Evolutionary conservation across 2,329 filamentous ascomycete species (phyloP).

Genomic region (Seiridium unicorne): DNA sequence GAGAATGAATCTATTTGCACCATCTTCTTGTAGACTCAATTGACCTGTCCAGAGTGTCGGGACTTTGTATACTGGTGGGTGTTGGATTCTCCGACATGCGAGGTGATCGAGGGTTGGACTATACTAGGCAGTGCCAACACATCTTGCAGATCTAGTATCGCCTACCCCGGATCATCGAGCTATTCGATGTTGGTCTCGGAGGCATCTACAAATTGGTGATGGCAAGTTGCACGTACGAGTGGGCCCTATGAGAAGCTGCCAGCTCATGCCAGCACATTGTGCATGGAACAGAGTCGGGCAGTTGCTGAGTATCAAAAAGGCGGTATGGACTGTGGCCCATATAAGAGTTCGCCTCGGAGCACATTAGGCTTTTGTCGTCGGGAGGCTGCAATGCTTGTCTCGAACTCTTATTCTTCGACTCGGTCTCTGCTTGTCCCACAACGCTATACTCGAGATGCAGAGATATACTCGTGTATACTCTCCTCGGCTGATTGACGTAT

Average conservation of each 20-base stretch:
- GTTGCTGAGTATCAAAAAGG: slow-evolving; percentile 28
- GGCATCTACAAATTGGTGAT: slow-evolving; percentile 2
- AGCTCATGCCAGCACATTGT: slow-evolving; percentile 35
- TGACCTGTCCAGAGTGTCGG: no score
- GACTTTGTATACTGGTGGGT: background rate
- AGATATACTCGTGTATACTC: background rate
- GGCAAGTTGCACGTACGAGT: slow-evolving; percentile 10
- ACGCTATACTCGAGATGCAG: background rate
- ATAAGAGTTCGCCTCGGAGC: slow-evolving; percentile 7
- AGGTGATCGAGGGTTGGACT: background rate
- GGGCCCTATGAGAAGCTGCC: slow-evolving; percentile 30
- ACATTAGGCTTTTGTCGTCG: background rate
- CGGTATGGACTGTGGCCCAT: slow-evolving; percentile 28
- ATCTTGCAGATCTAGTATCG: background rate
- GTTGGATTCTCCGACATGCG: background rate
- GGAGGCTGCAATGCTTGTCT: background rate
- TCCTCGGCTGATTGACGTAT: background rate
- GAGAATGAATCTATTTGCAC: no score
- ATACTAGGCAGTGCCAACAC: background rate
- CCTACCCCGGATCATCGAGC: background rate
- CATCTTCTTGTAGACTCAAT: no score
- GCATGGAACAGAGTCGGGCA: slow-evolving; percentile 29
- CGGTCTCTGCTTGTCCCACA: background rate
- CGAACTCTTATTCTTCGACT: background rate
- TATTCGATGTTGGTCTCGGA: slow-evolving; percentile 1